Base-by-base conservation (phyloP, 257 asterid genomes). In the Solanum rostratum region DNA sequence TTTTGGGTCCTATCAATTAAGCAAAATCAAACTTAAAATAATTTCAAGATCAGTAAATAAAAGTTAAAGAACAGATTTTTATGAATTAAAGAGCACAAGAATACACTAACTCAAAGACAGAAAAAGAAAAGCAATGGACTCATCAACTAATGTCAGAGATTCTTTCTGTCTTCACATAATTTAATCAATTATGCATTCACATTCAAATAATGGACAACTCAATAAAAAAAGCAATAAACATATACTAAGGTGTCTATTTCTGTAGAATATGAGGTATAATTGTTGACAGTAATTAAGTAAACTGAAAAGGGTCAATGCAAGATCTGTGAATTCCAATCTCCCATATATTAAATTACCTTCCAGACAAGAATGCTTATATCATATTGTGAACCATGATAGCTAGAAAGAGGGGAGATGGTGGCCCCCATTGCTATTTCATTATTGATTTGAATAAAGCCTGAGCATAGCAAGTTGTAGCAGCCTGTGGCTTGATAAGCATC, bases 401-500 rank as follows among this genome's bases (percentile, higher is more conserved):
- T 84, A 52, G 98, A 95, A 27, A 91, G 88, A 68, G 98, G 98
- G 89, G 55, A 85, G 70, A 95, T 95, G 93, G 92, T 89, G 91
- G 96, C 98, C 88, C 98, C 98, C 91, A 95, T 84, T 54, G 97
- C 98, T 74, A 94, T 89, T 55, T 90, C 90, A 86, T 88, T 95
- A 87, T 86, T 92, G 87, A 90, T 87, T 91, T 95, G 98, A 88
- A 95, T 81, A 89, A 95, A 95, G 80, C 98, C 98, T 11, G 95
- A 88, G 86, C 98, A 95, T 9, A 91, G 91, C 91, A 95, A 89
- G 86, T 95, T 94, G 94, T 90, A 93, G 90, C 98, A 95, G 0
- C 98, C 98, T 13, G 98, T 93, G 88, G 97, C 96, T 89, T 91
- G 92, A 90, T 94, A 95, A 1, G 94, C 93, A 89, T 95, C 98